phyloP scores from a whole-genome alignment of 495 filamentous ascomycete species.

The Aspergillus ostianus region DNA sequence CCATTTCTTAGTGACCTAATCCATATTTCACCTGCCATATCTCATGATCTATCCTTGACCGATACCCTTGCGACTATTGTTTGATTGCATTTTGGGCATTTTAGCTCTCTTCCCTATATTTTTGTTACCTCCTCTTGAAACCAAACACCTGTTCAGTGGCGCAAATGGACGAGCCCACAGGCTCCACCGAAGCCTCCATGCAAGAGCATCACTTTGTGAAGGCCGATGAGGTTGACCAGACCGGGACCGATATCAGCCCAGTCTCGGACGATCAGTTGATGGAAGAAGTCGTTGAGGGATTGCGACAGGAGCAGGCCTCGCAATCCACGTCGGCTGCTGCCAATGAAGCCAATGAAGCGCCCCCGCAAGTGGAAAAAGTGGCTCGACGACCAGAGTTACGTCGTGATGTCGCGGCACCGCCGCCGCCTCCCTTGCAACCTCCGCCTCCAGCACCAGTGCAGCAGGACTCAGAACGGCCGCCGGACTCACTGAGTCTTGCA shows the following conservation, averaged over 20 bases:
- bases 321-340: constrained; percentile 10
- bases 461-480: constrained; percentile 43
- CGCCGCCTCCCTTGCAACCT: constrained; percentile 57
- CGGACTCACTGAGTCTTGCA: constrained; percentile 78
- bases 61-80: neutral
- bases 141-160: neutral
- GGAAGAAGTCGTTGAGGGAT: constrained; percentile 49
- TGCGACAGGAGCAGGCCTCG: constrained; percentile 43
- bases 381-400: constrained; percentile 51
- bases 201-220: constrained; percentile 48
- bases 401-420: constrained; percentile 56
- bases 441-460: constrained; percentile 55
- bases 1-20: neutral
- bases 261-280: constrained; percentile 48
- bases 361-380: constrained; percentile 19
- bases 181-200: constrained; percentile 22
- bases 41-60: neutral
- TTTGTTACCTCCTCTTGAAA: neutral
- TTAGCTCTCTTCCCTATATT: constrained; percentile 8
- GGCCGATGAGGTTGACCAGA: constrained; percentile 56
- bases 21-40: neutral
- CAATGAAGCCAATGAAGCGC: constrained; percentile 8
- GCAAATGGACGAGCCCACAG: constrained; percentile 33
- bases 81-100: neutral
- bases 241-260: constrained; percentile 51